Evolutionary conservation across 2,329 filamentous ascomycete species (phyloP), one percentile per base, ranked within the genome.

Genomic region (Lasiodiplodia sp.): DNA sequence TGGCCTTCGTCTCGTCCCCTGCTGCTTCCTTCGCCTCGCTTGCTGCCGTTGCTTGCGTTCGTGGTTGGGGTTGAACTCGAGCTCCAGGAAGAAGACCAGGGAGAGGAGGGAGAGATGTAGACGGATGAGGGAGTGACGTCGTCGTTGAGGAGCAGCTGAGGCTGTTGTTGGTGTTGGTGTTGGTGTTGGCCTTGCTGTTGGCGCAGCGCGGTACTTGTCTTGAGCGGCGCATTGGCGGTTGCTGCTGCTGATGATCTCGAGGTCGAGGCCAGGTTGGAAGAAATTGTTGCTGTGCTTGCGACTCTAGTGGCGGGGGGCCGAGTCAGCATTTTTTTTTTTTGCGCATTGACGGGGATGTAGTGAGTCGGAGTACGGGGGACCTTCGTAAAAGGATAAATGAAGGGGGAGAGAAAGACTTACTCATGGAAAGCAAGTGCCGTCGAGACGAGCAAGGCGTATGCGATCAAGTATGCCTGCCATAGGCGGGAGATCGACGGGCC

Each of bases 391-490:
- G 2, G 56, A 58, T 18, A n/a, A 11, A 23, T 25, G n/a, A 28
- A 28, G 28, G 28, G 28, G 28, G 10, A 44, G n/a, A 44, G 4
- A 10, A 34, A 49, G 21, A 44, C 57, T 2, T 62, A 62, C 57
- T 62, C 25, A 49, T 47, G 38, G 23, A 62, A 34, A 47, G 57
- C 57, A 1, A 40, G 14, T 4, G 40, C 21, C 10, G 34, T 11
- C 2, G 57, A 16, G 25, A 40, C 23, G 14, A 62, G 40, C n/a
- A 62, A 18, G 12, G 25, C 16, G 40, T 62, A 49, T 2, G 57
- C 57, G 38, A 62, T 47, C 16, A 62, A 16, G 57, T 12, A 49
- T 62, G 25, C 21, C 18, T 21, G 57, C 57, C 38, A 25, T 12
- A 49, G 23, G 40, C 57, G 57, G 23, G 40, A 31, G 8, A 62